These are phyloP conservation scores for Tuber borchii DNA, from an alignment of 495 filamentous ascomycete genomes.

Conservation along the genomic window DNA sequence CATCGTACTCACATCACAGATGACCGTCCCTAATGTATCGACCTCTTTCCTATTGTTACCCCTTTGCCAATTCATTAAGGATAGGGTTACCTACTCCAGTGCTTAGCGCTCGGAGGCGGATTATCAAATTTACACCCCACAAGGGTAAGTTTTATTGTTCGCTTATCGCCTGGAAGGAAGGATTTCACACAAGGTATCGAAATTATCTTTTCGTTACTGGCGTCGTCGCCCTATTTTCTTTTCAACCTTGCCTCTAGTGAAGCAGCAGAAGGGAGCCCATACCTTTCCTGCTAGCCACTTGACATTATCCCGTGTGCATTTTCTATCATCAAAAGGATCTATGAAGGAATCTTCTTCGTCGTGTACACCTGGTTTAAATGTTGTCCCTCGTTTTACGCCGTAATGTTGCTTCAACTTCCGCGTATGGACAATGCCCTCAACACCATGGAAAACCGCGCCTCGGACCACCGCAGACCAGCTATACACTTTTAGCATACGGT, in stretches of 20 bases:
- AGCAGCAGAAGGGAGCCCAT: background rate
- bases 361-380: slow-evolving; percentile 19
- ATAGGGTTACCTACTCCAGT: slow-evolving; percentile 1
- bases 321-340: slow-evolving; percentile 3
- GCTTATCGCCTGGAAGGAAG: background rate
- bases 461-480: no score
- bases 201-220: slow-evolving; percentile 5
- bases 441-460: no score
- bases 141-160: background rate
- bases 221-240: slow-evolving; percentile 20
- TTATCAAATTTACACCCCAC: slow-evolving; percentile 8
- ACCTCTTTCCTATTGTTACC: slow-evolving; percentile 16
- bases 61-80: background rate
- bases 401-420: slow-evolving; percentile 36
- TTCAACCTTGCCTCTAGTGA: background rate
- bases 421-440: no score
- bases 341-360: slow-evolving; percentile 13
- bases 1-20: slow-evolving; percentile 7
- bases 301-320: slow-evolving; percentile 8
- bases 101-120: slow-evolving; percentile 13
- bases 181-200: slow-evolving; percentile 9
- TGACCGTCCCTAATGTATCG: slow-evolving; percentile 7
- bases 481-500: no score
- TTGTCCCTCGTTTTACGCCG: slow-evolving; percentile 17
- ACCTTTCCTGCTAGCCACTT: slow-evolving; percentile 31